Base-by-base conservation (phyloP, 257 asterid genomes). In the Rhazya stricta region DNA sequence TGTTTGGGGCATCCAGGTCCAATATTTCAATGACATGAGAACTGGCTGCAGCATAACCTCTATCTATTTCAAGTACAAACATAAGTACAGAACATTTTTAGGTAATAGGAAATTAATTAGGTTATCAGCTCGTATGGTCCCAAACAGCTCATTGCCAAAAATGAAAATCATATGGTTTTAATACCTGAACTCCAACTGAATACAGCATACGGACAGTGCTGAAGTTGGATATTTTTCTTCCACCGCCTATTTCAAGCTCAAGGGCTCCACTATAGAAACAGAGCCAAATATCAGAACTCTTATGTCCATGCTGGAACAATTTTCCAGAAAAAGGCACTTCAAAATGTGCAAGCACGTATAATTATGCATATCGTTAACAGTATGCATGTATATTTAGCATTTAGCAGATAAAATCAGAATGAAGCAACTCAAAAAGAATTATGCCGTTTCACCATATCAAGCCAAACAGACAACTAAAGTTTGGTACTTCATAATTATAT, bases 191-290 rank as follows among this genome's bases (percentile, higher is more conserved):
- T 71, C 99, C 96, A 50, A 95, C 85, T 36, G 97, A 66, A 82
- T 91, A 95, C 79, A 91, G 60, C 96, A 95, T 86, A 77, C 98
- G 96, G 68, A 91, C 75, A 30, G 96, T 85, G 84, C 98, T 90
- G 84, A 86, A 91, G 71, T 87, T 86, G 48, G 99, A 92, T 81
- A 95, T 73, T 91, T 90, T 95, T 83, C 97, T 89, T 76, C 99
- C 99, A 73, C 97, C 98, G 16, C 99, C 99, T 75, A 95, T 82
- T 85, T 95, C 98, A 76, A 95, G 76, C 80, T 95, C 97, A 84
- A 92, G 94, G 41, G 85, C 80, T 66, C 81, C 71, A 71, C 99
- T 95, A 87, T 79, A 85, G 77, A 85, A 67, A 12, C 16, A 67
- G 41, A 80, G 21, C 60, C 50, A 77, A 65, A 80, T 43, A 67